A percentile compares a stretch with the other conserved stretches of the same genome.
Conservation (phyloP, 129 eudicot genomes). For the Saussurea involucrata region DNA sequence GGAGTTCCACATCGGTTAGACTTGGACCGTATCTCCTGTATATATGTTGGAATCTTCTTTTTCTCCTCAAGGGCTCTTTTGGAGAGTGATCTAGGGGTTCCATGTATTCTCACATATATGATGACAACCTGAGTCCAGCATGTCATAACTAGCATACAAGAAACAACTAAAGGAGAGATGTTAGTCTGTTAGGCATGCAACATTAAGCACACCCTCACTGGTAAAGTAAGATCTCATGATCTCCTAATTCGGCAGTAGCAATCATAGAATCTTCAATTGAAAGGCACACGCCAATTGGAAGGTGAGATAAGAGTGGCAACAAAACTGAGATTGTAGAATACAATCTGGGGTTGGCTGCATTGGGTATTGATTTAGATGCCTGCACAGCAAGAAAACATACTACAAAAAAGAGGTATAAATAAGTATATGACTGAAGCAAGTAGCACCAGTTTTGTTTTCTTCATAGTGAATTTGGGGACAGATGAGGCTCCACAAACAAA, state of each 20-base stretch:
- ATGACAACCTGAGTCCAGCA: not conserved
- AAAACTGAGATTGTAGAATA: not conserved
- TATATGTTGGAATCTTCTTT: no score
- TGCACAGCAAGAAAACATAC: not conserved
- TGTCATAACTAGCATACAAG: not conserved
- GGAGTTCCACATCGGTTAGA: no score
- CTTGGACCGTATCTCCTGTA: no score
- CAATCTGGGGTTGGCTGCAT: not conserved
- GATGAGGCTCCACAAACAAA: not conserved
- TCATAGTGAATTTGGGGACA: not conserved
- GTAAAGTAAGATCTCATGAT: not conserved
- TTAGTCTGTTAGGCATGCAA: not conserved
- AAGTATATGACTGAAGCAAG: not conserved
- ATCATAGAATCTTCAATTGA: not conserved
- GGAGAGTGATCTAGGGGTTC: no score
- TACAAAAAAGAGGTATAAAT: not conserved
- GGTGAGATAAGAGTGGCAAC: not conserved
- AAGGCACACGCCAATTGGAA: not conserved
- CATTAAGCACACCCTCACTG: not conserved
- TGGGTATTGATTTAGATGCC: no score
- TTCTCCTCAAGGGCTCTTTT: no score
- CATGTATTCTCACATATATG: not conserved
- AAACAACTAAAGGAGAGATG: not conserved
- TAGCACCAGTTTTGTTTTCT: not conserved
- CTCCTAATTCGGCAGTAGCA: not conserved